Evolutionary conservation across 2,329 filamentous ascomycete species (phyloP), one percentile per base, ranked within the genome.

Genomic region (Pseudogymnoascus sp.): DNA sequence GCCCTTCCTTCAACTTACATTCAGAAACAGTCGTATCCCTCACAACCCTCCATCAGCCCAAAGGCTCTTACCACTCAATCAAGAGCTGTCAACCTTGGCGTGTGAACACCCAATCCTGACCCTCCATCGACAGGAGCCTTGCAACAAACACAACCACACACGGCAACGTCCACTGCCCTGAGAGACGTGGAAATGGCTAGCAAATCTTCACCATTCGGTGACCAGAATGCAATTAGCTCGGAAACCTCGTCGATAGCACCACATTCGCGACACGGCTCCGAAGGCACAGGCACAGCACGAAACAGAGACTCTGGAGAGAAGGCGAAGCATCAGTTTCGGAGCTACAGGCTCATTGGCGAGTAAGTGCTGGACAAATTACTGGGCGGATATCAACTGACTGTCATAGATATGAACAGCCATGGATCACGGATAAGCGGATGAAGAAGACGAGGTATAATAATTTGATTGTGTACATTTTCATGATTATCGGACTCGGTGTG

Each of bases 321-420:
- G 15, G 52, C 13, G 52, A 79, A 76, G 67, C 75, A 76, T 35
- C 73, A 74, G n/a, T 74, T 74, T 66, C 70, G 68, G 62, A 72
- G 68, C 62, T 71, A 71, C 61, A 70, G 72, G 3, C 65, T 75
- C 18, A 59, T 63, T 30, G 70, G 67, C 21, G 67, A 68, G 39
- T 45, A 26, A 45, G 39, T 45, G 39, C 39, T 45, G 6, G 21
- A 45, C 7, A 45, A 23, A 45, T 26, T 45, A 3, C 39, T 26
- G 39, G 21, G 6, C 15, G 21, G 21, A 2, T 8, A 45, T 45
- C 1, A 15, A 15, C 39, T 45, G 21, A 45, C 39, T 26, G 21
- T 6, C 13, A 2, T 1, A 45, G 39, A 26, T 73, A 74, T 62
- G 71, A 73, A 57, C 74, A 74, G 65, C 72, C 74, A 52, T 75